phyloP scores from a whole-genome alignment of 2,329 filamentous ascomycete genomes.

The Gaeumannomyces sp. region DNA sequence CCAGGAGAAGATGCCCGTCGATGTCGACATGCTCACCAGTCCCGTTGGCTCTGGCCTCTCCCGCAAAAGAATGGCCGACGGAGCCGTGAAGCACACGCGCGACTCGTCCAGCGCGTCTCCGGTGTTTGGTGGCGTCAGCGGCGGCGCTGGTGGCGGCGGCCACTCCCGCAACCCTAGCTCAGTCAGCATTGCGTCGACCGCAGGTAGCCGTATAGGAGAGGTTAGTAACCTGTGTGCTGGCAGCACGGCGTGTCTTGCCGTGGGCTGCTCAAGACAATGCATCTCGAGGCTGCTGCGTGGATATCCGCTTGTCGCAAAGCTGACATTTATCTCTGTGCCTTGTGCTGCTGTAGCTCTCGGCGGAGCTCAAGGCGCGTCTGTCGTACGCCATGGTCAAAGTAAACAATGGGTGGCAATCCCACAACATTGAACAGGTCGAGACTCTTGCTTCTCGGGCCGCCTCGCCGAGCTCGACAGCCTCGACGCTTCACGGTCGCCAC shows the following conservation, averaged over 20 bases:
- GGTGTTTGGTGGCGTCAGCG: constrained; percentile 23
- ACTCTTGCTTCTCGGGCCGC: constrained; percentile 62
- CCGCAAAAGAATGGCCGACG: constrained; percentile 73
- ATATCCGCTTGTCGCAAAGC: constrained; percentile 9
- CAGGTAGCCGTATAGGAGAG: constrained; percentile 69
- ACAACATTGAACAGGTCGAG: constrained; percentile 72
- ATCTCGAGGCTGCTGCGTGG: background rate
- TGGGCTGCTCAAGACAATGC: background rate
- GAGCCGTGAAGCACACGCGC: constrained; percentile 55
- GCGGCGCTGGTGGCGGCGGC: constrained; percentile 26
- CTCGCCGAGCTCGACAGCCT: constrained; percentile 55
- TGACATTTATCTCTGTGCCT: constrained; percentile 15
- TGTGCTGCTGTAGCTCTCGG: constrained; percentile 53
- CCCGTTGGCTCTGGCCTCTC: constrained; percentile 30
- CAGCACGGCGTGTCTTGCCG: background rate
- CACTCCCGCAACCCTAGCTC: constrained; percentile 70
- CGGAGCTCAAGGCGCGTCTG: constrained; percentile 74
- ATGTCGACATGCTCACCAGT: constrained; percentile 21
- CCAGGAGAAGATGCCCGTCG: constrained; percentile 40
- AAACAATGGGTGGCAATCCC: constrained; percentile 79
- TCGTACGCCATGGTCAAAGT: constrained; percentile 94
- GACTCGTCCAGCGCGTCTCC: constrained; percentile 39
- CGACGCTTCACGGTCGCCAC: constrained; percentile 46
- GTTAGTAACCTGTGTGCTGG: constrained; percentile 40
- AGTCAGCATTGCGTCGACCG: constrained; percentile 53